These are phyloP conservation scores for Pseudopyrenochaeta lycopersici DNA, from an alignment of 2,329 filamentous ascomycete species.

Conservation along the genomic window DNA sequence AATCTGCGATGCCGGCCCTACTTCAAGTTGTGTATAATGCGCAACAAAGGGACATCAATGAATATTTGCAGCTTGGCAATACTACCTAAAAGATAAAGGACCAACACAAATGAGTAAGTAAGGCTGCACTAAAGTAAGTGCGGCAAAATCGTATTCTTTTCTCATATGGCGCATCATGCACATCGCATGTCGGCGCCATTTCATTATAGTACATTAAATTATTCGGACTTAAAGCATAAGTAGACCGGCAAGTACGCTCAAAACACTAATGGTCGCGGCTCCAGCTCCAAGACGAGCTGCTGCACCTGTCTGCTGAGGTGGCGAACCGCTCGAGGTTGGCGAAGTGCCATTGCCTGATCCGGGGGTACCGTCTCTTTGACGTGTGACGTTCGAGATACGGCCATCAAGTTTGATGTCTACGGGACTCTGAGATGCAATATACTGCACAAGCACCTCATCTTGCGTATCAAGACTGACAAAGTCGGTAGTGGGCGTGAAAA, in stretches of 20 bases:
- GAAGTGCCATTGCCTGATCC: slow-evolving; percentile 25
- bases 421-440: slow-evolving; percentile 60
- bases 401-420: slow-evolving; percentile 61
- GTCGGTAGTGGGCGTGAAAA: slow-evolving; percentile 56
- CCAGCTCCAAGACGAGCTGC: slow-evolving; percentile 16
- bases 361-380: slow-evolving; percentile 20
- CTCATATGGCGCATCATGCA: not conserved
- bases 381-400: slow-evolving; percentile 51
- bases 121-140: too few species aligned
- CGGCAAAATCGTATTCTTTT: too few species aligned
- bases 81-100: too few species aligned
- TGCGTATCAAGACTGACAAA: slow-evolving; percentile 62
- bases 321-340: slow-evolving; percentile 17
- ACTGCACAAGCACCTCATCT: slow-evolving; percentile 63
- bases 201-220: not conserved
- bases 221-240: slow-evolving; percentile 17
- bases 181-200: not conserved
- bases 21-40: too few species aligned
- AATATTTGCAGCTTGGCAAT: too few species aligned
- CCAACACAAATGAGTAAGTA: too few species aligned
- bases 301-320: slow-evolving; percentile 16
- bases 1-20: too few species aligned
- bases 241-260: slow-evolving; percentile 18
- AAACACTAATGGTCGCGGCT: slow-evolving; percentile 9
- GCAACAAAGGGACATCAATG: too few species aligned